These are phyloP conservation scores for Suillus subalutaceus DNA, from an alignment of 768 basidiomycete species.

Conservation along the genomic window DNA sequence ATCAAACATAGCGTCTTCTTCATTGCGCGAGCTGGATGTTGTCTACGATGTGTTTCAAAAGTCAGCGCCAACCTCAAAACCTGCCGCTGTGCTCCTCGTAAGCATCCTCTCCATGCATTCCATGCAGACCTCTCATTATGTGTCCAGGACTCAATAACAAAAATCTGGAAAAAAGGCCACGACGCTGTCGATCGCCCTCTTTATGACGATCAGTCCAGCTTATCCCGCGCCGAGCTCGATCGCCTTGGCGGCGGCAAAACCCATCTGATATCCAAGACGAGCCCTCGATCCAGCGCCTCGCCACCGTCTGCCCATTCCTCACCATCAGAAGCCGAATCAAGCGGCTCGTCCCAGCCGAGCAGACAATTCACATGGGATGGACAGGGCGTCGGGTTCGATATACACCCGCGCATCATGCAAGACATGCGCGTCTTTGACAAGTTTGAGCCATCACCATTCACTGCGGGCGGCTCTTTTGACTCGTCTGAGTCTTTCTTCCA, in stretches of 20 bases:
- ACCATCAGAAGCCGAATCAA: conserved; percentile 18
- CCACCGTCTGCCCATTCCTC: conserved; percentile 15
- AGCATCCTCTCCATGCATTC: conserved; percentile 16
- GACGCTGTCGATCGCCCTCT: conserved; percentile 38
- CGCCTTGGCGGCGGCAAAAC: conserved; percentile 57
- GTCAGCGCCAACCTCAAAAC: conserved; percentile 45
- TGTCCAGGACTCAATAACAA: conserved; percentile 42
- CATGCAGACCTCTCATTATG: conserved; percentile 1
- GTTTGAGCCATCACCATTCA: conserved; percentile 26
- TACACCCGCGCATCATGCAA: conserved; percentile 47
- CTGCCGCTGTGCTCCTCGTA: conserved; percentile 51
- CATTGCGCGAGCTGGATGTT: conserved; percentile 50
- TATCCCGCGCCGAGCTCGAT: conserved; percentile 53
- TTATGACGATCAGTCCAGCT: conserved; percentile 24
- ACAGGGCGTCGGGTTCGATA: conserved; percentile 13
- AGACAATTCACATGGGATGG: conserved; percentile 8
- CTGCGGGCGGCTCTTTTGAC: conserved; percentile 29
- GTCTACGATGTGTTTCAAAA: conserved; percentile 49
- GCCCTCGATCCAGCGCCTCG: conserved; percentile 8
- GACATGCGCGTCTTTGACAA: conserved; percentile 52
- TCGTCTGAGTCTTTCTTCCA: conserved; percentile 31
- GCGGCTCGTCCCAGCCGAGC: conserved; percentile 16
- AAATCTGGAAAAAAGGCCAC: conserved; percentile 46
- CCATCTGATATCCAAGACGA: conserved; percentile 36
- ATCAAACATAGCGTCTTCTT: conserved; percentile 49